These are phyloP conservation scores for Auriscalpium orientale DNA, from an alignment of 768 basidiomycete genomes.

Conservation along the genomic window DNA sequence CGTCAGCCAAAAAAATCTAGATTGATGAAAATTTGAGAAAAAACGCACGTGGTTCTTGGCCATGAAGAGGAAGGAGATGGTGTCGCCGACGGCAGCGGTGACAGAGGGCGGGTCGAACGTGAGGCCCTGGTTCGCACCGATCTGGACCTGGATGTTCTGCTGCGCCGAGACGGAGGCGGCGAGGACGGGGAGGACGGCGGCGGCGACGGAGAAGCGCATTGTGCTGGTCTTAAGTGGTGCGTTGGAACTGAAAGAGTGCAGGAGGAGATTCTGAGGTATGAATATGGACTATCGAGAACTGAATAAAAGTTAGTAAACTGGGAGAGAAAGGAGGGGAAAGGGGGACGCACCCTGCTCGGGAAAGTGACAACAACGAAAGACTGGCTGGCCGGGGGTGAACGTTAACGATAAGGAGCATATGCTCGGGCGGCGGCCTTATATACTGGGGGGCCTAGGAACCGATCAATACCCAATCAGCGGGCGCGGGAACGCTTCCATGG, in stretches of 20 bases:
- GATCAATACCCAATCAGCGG: neutral
- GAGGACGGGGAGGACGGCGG: conserved; percentile 6
- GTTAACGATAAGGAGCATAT: conserved; percentile 9
- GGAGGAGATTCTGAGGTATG: neutral
- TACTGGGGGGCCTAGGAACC: neutral
- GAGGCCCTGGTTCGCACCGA: conserved; percentile 5
- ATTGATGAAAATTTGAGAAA: conserved; percentile 7
- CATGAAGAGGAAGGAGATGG: conserved; percentile 11
- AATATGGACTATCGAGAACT: conserved; percentile 14
- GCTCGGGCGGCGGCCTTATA: conserved; percentile 1
- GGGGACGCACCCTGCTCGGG: conserved; percentile 39
- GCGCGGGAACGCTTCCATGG: neutral
- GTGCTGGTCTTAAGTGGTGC: neutral
- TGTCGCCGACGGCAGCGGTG: conserved; percentile 18
- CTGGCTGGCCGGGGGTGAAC: conserved; percentile 22
- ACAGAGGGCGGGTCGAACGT: conserved; percentile 8
- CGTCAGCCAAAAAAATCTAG: conserved; percentile 6
- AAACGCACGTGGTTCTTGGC: conserved; percentile 15
- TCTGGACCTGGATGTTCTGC: conserved; percentile 3
- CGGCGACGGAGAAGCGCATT: conserved; percentile 10
- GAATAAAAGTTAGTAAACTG: neutral
- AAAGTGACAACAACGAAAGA: conserved; percentile 28
- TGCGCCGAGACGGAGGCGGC: conserved; percentile 4
- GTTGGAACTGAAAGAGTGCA: neutral
- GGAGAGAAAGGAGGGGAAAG: neutral